Evolutionary conservation across 345 rosid species (phyloP), one percentile per base, ranked within the genome.

Genomic region (Aquilaria sinensis): DNA sequence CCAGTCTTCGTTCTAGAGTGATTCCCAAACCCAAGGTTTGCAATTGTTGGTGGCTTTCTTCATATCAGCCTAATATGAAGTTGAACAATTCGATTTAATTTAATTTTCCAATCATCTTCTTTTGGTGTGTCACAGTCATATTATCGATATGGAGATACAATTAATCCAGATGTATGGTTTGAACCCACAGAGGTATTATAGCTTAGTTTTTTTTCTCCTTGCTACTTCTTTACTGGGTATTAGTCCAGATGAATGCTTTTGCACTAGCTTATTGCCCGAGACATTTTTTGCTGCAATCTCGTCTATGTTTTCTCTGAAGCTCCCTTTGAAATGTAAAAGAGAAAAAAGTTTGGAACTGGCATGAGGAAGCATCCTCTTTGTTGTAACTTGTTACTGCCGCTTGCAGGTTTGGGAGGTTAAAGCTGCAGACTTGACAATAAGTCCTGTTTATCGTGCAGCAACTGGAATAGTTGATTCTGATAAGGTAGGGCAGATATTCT

Each of bases 321-420:
- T 57, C 43, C 4, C 1, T 23, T 50, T 15, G 51, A 49, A 15
- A 29, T 5, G 12, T 52, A 6, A n/a, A 5, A 31, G 47, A 30
- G 34, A 13, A 8, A 31, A 37, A 9, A 9, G 5, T 37, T 5
- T 37, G 43, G 43, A 2, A 37, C 8, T 37, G 43, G 43, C 43
- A 37, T 37, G 43, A 37, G 43, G 43, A 37, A 37, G 5, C 43
- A 37, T 5, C 43, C 43, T 1, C 2, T 37, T 37, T 37, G 43
- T 37, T 37, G 43, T 37, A 37, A 37, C 43, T 37, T 37, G 8
- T 2, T 37, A 4, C 8, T 37, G 43, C 43, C 8, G 15, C 47
- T 65, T 62, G 56, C 70, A 90, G 97, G 99, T 94, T 15, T 94
- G 99, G 97, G 96, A 94, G 81, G 99, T 94, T 62, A 90, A 88